Conservation (phyloP, 78 protist genomes). For the Dictyostelium citrinum region DNA sequence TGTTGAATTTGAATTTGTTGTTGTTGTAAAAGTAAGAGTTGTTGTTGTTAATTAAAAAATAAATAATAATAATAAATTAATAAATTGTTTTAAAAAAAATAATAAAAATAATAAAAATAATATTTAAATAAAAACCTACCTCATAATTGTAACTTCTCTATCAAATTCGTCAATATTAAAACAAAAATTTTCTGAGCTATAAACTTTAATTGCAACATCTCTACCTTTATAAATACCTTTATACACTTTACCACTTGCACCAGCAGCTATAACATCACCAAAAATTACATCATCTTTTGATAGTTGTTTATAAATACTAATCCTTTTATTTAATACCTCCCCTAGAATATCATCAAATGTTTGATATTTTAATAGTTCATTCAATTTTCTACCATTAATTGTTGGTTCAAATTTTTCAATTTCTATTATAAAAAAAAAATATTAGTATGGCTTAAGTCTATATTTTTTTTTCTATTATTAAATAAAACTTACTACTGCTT, state of each 20-base stretch:
- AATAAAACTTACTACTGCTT: background rate
- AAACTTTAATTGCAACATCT: slow-evolving; percentile 78
- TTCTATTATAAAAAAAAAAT: no score
- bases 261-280: slow-evolving; percentile 63
- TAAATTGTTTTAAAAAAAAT: no score
- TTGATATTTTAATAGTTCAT: slow-evolving; percentile 20
- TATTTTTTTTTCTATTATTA: no score
- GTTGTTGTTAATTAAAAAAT: slow-evolving; percentile 8
- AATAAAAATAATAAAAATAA: no score
- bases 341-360: slow-evolving; percentile 57
- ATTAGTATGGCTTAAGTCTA: no score
- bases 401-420: slow-evolving; percentile 50
- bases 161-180: slow-evolving; percentile 66
- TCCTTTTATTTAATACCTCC: slow-evolving; percentile 16
- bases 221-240: slow-evolving; percentile 49
- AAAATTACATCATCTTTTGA: background rate
- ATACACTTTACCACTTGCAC: slow-evolving; percentile 78
- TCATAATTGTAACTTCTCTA: slow-evolving; percentile 72
- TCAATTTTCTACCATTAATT: slow-evolving; percentile 46
- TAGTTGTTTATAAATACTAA: slow-evolving; percentile 60
- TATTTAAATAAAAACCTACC: slow-evolving; percentile 14
- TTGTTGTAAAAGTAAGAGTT: background rate
- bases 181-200: slow-evolving; percentile 36
- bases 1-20: slow-evolving; percentile 28
- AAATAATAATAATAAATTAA: background rate